Evolutionary conservation across 2,329 filamentous ascomycete genomes (phyloP), one percentile per base, ranked within the genome.

Genomic region (Colletotrichum gloeosporioides): DNA sequence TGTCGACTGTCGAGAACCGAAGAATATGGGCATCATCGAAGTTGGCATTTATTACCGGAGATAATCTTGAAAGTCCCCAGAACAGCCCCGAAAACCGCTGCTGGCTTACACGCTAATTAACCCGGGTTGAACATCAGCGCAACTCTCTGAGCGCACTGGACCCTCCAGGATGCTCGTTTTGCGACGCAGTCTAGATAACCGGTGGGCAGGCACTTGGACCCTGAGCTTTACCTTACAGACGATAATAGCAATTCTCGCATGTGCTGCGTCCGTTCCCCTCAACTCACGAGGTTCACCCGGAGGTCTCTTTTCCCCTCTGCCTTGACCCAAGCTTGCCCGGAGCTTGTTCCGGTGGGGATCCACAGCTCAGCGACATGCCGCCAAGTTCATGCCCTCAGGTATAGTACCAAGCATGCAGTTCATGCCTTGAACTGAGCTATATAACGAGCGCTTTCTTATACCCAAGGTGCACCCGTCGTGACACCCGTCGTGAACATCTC

Each of bases 271-370:
- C 27, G 61, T 62, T 34, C 55, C 59, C 34, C 16, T n/a, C 18
- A 68, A 57, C 55, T 63, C 31, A 27, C 25, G 25, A 32, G 57
- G 31, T 72, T 27, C 29, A 8, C n/a, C 63, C 32, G 44, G 32
- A 32, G 15, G 66, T 64, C 57, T 32, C n/a, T 27, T 29, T 49
- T 25, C 16, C 44, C 63, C 22, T 39, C 64, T n/a, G 22, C 32
- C 18, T 31, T 32, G 61, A 36, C 69, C 53, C 22, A 36, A 61
- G 55, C 44, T 34, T 39, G 25, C 13, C 64, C 57, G 70, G 73
- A 76, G 70, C 64, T 32, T 69, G 36, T 34, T 74, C 74, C 74
- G 74, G n/a, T 61, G 63, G 18, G 34, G 59, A 22, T 18, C 59
- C 25, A 69, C 63, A 66, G 25, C 22, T 63, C 32, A 57, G 34